A percentile compares a stretch with the other conserved stretches of the same genome.
Conservation (phyloP, 768 basidiomycete species). For the Suillus clintonianus region DNA sequence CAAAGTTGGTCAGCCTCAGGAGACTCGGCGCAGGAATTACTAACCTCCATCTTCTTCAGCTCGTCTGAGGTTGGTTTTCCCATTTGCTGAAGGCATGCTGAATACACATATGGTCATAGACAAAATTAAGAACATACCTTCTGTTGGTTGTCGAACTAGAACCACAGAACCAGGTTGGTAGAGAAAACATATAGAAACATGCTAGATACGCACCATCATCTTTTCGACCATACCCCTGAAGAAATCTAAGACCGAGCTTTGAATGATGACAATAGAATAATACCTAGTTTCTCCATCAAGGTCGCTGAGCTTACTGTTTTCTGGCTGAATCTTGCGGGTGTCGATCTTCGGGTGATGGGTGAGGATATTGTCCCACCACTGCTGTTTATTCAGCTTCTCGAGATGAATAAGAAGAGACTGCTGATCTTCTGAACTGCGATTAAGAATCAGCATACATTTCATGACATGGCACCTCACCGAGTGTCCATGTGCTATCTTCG, state of each 20-base stretch:
- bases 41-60: slow-evolving; percentile 86
- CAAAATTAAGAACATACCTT: slow-evolving; percentile 30
- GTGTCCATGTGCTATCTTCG: slow-evolving; percentile 96
- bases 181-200: neutral
- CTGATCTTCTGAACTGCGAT: slow-evolving; percentile 67
- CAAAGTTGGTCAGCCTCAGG: slow-evolving; percentile 3
- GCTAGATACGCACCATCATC: slow-evolving; percentile 85
- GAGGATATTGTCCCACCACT: slow-evolving; percentile 98
- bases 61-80: slow-evolving; percentile 96
- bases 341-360: slow-evolving; percentile 96
- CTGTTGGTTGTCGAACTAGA: slow-evolving; percentile 46
- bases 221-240: slow-evolving; percentile 96
- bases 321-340: slow-evolving; percentile 92
- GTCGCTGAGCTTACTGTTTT: slow-evolving; percentile 94
- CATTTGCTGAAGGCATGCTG: slow-evolving; percentile 66
- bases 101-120: neutral
- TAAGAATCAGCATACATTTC: slow-evolving; percentile 9
- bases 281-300: slow-evolving; percentile 94
- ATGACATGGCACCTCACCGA: slow-evolving; percentile 59
- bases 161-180: neutral
- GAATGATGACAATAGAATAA: neutral
- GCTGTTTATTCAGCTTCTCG: slow-evolving; percentile 83
- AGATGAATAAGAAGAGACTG: slow-evolving; percentile 72
- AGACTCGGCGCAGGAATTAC: slow-evolving; percentile 8
- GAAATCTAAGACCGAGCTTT: slow-evolving; percentile 2